Evolutionary conservation across 2,329 filamentous ascomycete genomes (phyloP).

Genomic region (Aspergillus japonicus): DNA sequence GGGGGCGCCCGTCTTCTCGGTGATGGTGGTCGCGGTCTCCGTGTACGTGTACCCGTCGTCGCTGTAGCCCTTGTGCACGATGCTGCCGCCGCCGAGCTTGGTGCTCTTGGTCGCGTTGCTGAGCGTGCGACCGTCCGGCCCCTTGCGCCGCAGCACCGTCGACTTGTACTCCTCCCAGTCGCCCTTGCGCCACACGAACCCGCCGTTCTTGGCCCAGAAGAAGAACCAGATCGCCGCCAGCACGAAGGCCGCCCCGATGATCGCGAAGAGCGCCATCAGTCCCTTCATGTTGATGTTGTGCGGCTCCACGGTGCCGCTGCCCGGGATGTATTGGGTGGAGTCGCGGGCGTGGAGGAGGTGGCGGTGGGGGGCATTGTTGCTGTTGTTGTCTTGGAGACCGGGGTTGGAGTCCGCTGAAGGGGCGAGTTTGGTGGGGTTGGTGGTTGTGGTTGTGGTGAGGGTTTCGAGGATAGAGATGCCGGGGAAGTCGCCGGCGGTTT

Average conservation of each 20-base stretch:
- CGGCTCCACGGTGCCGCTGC: conserved; percentile 43
- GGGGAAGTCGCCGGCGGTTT: conserved; percentile 23
- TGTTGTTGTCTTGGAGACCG: neutral
- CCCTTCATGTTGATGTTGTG: conserved; percentile 53
- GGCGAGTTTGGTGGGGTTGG: conserved; percentile 5
- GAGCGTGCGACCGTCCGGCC: conserved; percentile 82
- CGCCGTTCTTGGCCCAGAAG: conserved; percentile 96
- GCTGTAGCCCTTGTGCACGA: conserved; percentile 63
- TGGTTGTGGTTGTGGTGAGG: conserved; percentile 11
- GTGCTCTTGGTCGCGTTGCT: conserved; percentile 80
- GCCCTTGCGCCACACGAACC: conserved; percentile 77
- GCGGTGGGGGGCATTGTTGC: conserved; percentile 20
- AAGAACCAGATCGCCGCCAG: conserved; percentile 89
- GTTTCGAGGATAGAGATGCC: conserved; percentile 22
- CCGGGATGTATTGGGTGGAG: conserved; percentile 26
- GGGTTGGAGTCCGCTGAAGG: neutral
- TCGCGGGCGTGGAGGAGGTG: conserved; percentile 31
- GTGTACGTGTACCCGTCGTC: conserved; percentile 59
- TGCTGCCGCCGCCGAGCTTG: conserved; percentile 79
- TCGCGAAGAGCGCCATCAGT: conserved; percentile 80
- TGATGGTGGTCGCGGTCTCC: conserved; percentile 46
- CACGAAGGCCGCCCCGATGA: conserved; percentile 77
- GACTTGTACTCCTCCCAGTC: conserved; percentile 99
- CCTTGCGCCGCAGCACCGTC: conserved; percentile 83
- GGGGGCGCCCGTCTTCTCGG: conserved; percentile 22